A percentile compares a stretch with the other conserved stretches of the same genome.
phyloP scores from a whole-genome alignment of 1,139 yeast species.

The Scheffersomyces illinoinensis region DNA sequence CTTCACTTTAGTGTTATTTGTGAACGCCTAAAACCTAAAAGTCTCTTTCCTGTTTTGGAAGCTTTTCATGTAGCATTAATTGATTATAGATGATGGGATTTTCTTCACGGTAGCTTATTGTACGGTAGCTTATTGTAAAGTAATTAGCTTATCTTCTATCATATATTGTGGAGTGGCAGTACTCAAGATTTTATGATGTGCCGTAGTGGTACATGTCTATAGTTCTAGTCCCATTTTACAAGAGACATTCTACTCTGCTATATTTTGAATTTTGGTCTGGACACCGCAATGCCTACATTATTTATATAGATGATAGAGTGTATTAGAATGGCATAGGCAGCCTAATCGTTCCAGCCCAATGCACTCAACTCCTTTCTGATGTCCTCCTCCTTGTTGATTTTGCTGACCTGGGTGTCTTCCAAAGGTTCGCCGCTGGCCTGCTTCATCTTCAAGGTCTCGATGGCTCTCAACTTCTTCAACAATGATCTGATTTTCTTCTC shows the following conservation, averaged over 20 bases:
- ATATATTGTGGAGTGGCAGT: not conserved
- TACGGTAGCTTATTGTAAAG: not conserved
- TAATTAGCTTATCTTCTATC: not conserved
- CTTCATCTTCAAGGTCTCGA: slow-evolving; percentile 83
- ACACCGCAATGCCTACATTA: not conserved
- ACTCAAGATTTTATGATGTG: too few relatives aligned
- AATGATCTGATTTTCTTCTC: slow-evolving; percentile 91
- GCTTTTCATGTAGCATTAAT: not conserved
- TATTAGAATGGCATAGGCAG: not conserved
- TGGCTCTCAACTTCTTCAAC: slow-evolving; percentile 90
- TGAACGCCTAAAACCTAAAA: not conserved
- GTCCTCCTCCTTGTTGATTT: slow-evolving; percentile 82
- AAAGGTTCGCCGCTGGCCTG: slow-evolving; percentile 81
- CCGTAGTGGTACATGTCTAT: not conserved
- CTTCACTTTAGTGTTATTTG: not conserved
- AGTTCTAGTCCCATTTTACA: not conserved
- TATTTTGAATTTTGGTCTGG: not conserved
- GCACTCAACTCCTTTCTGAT: slow-evolving; percentile 70
- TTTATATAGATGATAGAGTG: not conserved
- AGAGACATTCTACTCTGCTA: not conserved
- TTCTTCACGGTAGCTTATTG: too few relatives aligned
- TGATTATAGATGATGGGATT: too few relatives aligned
- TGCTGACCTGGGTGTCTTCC: slow-evolving; percentile 90
- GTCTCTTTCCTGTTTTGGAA: not conserved
- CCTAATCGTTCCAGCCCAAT: slow-evolving; percentile 64